These are phyloP conservation scores for Venturia oleaginea DNA, from an alignment of 2,329 filamentous ascomycete species.

Conservation along the genomic window DNA sequence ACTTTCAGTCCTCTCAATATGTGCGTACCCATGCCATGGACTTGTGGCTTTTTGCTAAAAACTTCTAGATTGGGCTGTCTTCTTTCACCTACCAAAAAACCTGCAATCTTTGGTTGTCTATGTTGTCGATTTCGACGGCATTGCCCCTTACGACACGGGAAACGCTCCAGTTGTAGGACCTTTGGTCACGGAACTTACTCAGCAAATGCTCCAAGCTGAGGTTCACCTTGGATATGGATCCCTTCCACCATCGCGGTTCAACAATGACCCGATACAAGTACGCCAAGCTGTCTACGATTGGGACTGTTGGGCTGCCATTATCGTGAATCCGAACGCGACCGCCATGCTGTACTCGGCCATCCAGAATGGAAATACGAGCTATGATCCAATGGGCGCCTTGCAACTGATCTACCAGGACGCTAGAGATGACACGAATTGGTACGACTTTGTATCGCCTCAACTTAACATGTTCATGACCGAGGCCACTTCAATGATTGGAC, in stretches of 20 bases:
- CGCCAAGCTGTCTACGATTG: slow-evolving; percentile 51
- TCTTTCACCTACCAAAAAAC: slow-evolving; percentile 43
- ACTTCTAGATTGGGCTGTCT: slow-evolving; percentile 44
- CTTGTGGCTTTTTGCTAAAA: not conserved
- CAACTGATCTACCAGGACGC: slow-evolving; percentile 48
- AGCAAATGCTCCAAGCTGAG: slow-evolving; percentile 32
- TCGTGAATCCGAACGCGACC: slow-evolving; percentile 55
- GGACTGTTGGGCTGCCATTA: slow-evolving; percentile 51
- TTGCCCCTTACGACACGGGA: slow-evolving; percentile 41
- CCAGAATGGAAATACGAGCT: slow-evolving; percentile 45
- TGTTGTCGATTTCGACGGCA: slow-evolving; percentile 56
- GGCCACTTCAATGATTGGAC: slow-evolving; percentile 41
- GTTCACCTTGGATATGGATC: slow-evolving; percentile 43
- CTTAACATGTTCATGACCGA: slow-evolving; percentile 39
- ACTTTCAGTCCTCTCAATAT: slow-evolving; percentile 47
- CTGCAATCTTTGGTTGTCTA: slow-evolving; percentile 42
- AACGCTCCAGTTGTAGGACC: slow-evolving; percentile 48
- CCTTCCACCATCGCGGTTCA: slow-evolving; percentile 41
- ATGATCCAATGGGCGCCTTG: slow-evolving; percentile 50
- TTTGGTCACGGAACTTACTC: slow-evolving; percentile 37
- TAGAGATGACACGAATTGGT: slow-evolving; percentile 47
- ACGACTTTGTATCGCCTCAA: slow-evolving; percentile 45
- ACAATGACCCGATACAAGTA: slow-evolving; percentile 47
- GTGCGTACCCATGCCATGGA: slow-evolving; percentile 14
- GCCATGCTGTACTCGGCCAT: slow-evolving; percentile 47